Evolutionary conservation across 2,329 filamentous ascomycete genomes (phyloP), one percentile per base, ranked within the genome.

Genomic region (Rhynchosporium agropyri): DNA sequence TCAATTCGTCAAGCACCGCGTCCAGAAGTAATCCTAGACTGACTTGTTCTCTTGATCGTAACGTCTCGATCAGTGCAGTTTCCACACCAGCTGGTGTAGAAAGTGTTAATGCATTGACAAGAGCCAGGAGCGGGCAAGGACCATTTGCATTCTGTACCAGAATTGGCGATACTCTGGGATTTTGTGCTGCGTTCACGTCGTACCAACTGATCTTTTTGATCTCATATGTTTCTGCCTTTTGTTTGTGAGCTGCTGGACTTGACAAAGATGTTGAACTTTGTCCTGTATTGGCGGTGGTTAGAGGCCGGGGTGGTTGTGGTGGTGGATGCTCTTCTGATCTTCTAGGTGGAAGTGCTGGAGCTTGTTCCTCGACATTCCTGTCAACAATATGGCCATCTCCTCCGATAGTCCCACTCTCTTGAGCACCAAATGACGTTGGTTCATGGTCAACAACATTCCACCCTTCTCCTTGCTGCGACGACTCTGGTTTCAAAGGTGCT

Each of bases 141-240:
- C 95, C 95, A 71, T 99, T 99, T 62, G 89, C 86, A 70, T 97
- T 98, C 73, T 99, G 94, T 3, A 96, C 87, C 46, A 98, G 79
- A 61, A 98, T 92, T 0, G 95, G 94, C 0, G 92, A 94, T n/a
- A 84, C 83, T 49, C 91, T 83, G 43, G 91, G 81, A 59, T 85
- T 85, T n/a, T 83, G 81, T 1, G 80, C 74, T 0, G 82, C 80
- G 10, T 74, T 83, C 2, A 80, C 76, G 74, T 97, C 91, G 64
- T 87, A 81, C 93, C 94, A 98, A 65, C 85, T 87, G 65, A 98
- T 88, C 64, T 93, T 92, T 74, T 97, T 96, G 74, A 98, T 93
- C 61, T 92, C 89, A 71, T 99, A 98, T 0, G 92, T 95, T 75
- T 97, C 92, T 61, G 71, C 74, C 51, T 71, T 73, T 38, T 74